These are phyloP conservation scores for Podospora appendiculata DNA, from an alignment of 495 filamentous ascomycete species.

Conservation along the genomic window DNA sequence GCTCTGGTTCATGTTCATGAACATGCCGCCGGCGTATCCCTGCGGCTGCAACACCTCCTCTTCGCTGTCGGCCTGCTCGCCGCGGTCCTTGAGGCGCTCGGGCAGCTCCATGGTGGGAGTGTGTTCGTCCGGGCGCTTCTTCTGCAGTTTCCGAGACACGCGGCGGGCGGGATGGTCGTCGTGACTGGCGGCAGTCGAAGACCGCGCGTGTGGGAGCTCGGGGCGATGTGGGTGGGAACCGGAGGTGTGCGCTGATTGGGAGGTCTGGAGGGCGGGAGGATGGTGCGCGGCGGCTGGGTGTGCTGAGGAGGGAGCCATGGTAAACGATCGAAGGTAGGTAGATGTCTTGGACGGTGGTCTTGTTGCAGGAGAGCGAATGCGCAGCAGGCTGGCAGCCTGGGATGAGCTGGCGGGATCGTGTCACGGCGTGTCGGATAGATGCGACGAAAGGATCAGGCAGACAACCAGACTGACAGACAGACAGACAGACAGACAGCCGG, in stretches of 20 bases:
- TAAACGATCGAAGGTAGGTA: no score
- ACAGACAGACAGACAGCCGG: background rate
- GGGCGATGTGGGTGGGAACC: conserved; percentile 12
- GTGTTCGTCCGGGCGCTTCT: conserved; percentile 46
- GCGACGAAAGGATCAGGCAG: background rate
- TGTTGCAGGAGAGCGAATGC: background rate
- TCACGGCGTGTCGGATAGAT: no score
- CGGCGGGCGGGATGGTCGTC: conserved; percentile 22
- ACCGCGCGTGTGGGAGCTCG: conserved; percentile 6
- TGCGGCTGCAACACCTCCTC: conserved; percentile 69
- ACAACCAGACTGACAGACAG: background rate
- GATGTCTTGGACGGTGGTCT: background rate
- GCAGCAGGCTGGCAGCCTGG: background rate
- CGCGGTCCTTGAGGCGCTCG: conserved; percentile 66
- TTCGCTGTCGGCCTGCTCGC: conserved; percentile 47
- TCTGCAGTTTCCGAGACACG: conserved; percentile 48
- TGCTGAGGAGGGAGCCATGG: background rate
- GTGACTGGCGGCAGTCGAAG: conserved; percentile 4
- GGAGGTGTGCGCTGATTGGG: background rate
- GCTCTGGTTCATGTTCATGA: conserved; percentile 83
- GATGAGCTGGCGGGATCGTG: background rate
- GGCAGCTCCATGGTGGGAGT: conserved; percentile 64
- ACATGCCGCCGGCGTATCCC: conserved; percentile 36
- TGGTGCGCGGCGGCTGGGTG: background rate
- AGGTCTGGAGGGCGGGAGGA: conserved; percentile 1